Evolutionary conservation across 1,284 basidiomycete genomes (phyloP).

Genomic region (Hemileia vastatrix): DNA sequence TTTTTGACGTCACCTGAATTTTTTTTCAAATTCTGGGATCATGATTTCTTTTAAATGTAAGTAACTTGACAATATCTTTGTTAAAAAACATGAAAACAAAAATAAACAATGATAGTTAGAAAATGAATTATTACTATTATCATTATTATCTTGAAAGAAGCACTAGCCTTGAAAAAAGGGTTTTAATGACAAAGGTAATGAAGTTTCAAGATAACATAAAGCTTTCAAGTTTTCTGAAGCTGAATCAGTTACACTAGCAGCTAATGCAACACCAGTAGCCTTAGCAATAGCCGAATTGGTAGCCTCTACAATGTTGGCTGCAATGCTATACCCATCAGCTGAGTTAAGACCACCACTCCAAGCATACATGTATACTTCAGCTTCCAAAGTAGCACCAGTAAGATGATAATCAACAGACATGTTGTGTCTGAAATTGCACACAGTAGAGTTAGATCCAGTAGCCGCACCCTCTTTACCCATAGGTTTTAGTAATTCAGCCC

Average conservation of each 20-base stretch:
- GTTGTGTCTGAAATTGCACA: constrained; percentile 1
- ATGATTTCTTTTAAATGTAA: constrained; percentile 62
- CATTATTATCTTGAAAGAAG: too few species aligned
- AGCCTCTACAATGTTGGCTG: too few species aligned
- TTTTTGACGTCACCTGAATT: constrained; percentile 58
- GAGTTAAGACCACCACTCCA: too few species aligned
- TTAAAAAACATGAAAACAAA: background rate
- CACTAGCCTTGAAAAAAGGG: constrained; percentile 76
- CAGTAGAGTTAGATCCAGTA: too few species aligned
- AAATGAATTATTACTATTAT: too few species aligned
- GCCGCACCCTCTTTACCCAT: constrained; percentile 6
- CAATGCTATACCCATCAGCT: too few species aligned
- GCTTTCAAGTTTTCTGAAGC: constrained; percentile 56
- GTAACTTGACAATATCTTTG: constrained; percentile 71
- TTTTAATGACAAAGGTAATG: constrained; percentile 64
- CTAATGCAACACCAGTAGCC: background rate
- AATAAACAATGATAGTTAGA: constrained; percentile 1
- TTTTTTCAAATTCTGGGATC: constrained; percentile 70
- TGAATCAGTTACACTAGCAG: constrained; percentile 2
- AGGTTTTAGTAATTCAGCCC: constrained; percentile 27
- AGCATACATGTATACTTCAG: too few species aligned
- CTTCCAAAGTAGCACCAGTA: too few species aligned
- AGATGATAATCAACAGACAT: too few species aligned
- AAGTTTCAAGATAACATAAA: constrained; percentile 67
- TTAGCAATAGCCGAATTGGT: constrained; percentile 42